Percentiles rank a stretch among this genome's conserved stretches.
Evolutionary conservation across 164 flowering plant species (phyloP).

Genomic region (Chimonanthus praecox): DNA sequence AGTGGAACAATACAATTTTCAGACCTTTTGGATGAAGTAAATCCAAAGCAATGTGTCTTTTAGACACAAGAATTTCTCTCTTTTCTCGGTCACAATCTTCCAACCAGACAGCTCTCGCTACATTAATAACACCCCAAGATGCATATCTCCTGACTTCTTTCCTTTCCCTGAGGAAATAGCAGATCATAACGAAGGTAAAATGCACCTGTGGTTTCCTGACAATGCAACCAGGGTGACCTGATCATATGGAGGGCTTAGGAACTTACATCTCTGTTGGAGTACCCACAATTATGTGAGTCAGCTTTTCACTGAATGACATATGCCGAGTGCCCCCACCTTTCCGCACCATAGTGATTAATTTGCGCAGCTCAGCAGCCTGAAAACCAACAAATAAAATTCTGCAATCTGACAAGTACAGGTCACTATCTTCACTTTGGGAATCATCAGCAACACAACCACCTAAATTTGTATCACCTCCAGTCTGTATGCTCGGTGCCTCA

Average conservation of each 20-base stretch:
- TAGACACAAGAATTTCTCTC: conserved; percentile 73
- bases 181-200: neutral
- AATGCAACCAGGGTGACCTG: conserved; percentile 1
- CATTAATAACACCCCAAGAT: conserved; percentile 64
- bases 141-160: conserved; percentile 65
- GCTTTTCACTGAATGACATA: conserved; percentile 54
- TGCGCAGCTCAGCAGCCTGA: conserved; percentile 73
- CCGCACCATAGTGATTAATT: conserved; percentile 65
- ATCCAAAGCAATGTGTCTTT: conserved; percentile 63
- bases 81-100: conserved; percentile 71
- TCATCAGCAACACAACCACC: conserved; percentile 78
- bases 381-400: conserved; percentile 74
- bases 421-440: conserved; percentile 74
- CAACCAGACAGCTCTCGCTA: conserved; percentile 72
- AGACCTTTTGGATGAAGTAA: conserved; percentile 69
- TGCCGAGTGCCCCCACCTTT: conserved; percentile 93
- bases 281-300: conserved; percentile 88
- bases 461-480: conserved; percentile 29
- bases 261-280: conserved; percentile 77
- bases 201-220: neutral
- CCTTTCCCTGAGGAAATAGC: conserved; percentile 50
- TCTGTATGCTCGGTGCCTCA: conserved; percentile 24
- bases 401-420: conserved; percentile 86
- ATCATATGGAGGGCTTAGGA: neutral
- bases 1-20: neutral